A percentile compares a stretch with the other conserved stretches of the same genome.
These are phyloP conservation scores for Fusarium succisae DNA, from an alignment of 2,329 filamentous ascomycete species.

Conservation along the genomic window DNA sequence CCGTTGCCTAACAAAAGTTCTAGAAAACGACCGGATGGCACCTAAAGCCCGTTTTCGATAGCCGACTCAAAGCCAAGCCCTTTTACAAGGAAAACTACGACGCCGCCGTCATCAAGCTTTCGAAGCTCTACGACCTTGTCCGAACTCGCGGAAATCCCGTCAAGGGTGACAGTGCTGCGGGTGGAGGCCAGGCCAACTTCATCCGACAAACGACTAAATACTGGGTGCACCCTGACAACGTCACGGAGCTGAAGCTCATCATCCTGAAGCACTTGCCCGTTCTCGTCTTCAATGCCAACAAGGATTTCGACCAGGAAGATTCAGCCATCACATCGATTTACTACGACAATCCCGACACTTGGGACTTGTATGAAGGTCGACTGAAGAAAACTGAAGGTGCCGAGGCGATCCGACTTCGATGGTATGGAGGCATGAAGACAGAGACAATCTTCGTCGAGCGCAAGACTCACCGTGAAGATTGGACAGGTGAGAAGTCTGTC, in stretches of 20 bases:
- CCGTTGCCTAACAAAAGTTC: constrained; percentile 31
- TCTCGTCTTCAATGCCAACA: constrained; percentile 95
- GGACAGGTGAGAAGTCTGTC: constrained; percentile 98
- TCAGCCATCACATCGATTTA: constrained; percentile 98
- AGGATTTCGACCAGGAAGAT: constrained; percentile 91
- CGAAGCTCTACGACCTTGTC: constrained; percentile 93
- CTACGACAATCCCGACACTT: constrained; percentile 93
- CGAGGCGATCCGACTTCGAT: constrained; percentile 93
- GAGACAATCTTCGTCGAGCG: constrained; percentile 97
- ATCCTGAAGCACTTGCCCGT: constrained; percentile 97
- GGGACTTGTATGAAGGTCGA: constrained; percentile 93
- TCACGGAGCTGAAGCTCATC: constrained; percentile 97
- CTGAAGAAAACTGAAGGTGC: constrained; percentile 98
- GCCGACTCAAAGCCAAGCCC: constrained; percentile 91
- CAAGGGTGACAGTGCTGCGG: constrained; percentile 90
- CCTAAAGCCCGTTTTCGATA: constrained; percentile 94
- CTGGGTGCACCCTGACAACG: constrained; percentile 98
- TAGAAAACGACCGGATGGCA: constrained; percentile 96
- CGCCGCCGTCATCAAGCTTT: constrained; percentile 92
- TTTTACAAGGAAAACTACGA: constrained; percentile 99
- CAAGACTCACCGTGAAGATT: constrained; percentile 98
- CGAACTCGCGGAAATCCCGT: constrained; percentile 91
- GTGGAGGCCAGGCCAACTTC: constrained; percentile 93
- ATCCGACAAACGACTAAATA: constrained; percentile 98
- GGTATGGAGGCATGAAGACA: constrained; percentile 96